Conservation (phyloP, 805 yeast species). For the Zygotorulaspora danielsina region DNA sequence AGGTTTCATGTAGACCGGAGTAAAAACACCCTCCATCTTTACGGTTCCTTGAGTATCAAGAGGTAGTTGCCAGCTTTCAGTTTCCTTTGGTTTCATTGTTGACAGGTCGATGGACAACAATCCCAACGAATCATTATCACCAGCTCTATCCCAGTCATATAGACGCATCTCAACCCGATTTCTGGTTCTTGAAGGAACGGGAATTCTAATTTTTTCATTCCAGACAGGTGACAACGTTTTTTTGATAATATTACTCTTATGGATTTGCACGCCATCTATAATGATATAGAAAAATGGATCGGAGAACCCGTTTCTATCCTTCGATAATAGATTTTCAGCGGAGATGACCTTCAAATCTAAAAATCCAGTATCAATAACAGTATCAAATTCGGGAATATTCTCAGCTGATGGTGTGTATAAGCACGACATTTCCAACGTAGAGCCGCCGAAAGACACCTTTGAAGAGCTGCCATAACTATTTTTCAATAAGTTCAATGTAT, state of each 20-base stretch:
- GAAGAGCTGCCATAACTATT: slow-evolving; percentile 46
- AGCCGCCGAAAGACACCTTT: slow-evolving; percentile 42
- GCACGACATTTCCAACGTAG: slow-evolving; percentile 45
- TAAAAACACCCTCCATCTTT: slow-evolving; percentile 50
- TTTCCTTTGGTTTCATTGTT: slow-evolving; percentile 42
- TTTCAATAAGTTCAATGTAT: slow-evolving; percentile 52
- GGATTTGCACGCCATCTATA: slow-evolving; percentile 50
- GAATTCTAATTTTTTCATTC: slow-evolving; percentile 62
- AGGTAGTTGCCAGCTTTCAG: slow-evolving; percentile 45
- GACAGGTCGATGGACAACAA: slow-evolving; percentile 47
- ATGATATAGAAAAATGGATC: slow-evolving; percentile 62
- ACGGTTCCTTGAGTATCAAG: slow-evolving; percentile 64
- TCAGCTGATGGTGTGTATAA: slow-evolving; percentile 59
- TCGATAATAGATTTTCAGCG: slow-evolving; percentile 52
- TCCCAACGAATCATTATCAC: slow-evolving; percentile 61
- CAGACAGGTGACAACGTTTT: slow-evolving; percentile 70
- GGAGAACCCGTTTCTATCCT: slow-evolving; percentile 70
- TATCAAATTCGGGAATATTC: slow-evolving; percentile 53
- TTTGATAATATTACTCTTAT: slow-evolving; percentile 57
- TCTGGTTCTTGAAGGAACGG: slow-evolving; percentile 60
- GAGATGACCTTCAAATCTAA: slow-evolving; percentile 53
- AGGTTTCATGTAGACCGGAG: slow-evolving; percentile 68
- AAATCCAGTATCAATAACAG: slow-evolving; percentile 64
- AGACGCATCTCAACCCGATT: slow-evolving; percentile 46
- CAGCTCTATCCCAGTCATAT: slow-evolving; percentile 77